phyloP scores from a whole-genome alignment of 2,329 filamentous ascomycete species.

The Monosporascus sp. region DNA sequence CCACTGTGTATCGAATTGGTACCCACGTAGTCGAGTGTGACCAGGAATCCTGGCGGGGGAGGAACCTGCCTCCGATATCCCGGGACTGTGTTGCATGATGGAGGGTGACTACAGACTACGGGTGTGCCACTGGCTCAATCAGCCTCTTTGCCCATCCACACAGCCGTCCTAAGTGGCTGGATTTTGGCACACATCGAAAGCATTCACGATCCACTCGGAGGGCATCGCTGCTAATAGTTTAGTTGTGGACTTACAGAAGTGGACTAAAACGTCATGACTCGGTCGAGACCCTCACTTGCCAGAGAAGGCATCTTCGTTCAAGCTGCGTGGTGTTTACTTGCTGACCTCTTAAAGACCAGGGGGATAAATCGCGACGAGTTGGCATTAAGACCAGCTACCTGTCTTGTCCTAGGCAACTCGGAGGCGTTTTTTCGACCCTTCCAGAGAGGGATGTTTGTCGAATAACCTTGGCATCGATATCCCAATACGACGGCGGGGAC shows the following conservation, averaged over 20 bases:
- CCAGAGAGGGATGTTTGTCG: background rate
- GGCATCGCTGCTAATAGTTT: background rate
- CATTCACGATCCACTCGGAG: background rate
- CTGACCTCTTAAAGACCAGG: background rate
- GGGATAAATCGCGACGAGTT: background rate
- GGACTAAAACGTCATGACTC: background rate
- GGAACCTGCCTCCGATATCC: slow-evolving; percentile 12
- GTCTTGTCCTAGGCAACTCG: background rate
- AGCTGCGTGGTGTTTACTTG: background rate
- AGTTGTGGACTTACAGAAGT: background rate
- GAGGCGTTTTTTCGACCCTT: background rate
- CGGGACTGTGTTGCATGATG: slow-evolving; percentile 11
- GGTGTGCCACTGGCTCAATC: slow-evolving; percentile 1
- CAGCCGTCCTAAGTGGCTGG: slow-evolving; percentile 2
- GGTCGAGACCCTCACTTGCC: background rate
- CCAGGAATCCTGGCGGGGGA: slow-evolving; percentile 16
- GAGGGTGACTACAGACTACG: slow-evolving; percentile 11
- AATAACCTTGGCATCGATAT: background rate
- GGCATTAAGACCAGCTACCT: background rate
- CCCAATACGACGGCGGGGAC: background rate
- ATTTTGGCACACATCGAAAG: background rate
- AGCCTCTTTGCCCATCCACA: slow-evolving; percentile 4
- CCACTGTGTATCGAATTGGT: slow-evolving; percentile 11
- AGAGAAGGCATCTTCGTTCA: background rate
- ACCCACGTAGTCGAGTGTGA: slow-evolving; percentile 15